Conservation (phyloP, 768 basidiomycete species). For the Lepiota venenata region DNA sequence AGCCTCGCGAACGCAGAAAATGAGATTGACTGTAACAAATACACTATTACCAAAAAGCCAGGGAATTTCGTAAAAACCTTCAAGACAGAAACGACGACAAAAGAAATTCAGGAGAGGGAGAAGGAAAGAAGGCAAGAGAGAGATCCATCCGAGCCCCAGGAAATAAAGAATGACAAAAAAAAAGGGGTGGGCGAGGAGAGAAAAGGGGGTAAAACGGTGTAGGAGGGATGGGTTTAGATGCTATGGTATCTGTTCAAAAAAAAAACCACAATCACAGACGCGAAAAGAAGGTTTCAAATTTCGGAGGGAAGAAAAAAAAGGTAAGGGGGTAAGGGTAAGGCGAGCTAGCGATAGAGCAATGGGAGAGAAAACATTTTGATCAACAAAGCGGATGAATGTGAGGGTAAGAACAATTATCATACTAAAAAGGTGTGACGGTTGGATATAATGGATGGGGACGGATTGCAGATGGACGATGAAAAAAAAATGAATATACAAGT, state of each 20-base stretch:
- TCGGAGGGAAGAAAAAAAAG: background rate
- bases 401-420: background rate
- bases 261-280: background rate
- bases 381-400: background rate
- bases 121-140: background rate
- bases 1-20: too few species aligned
- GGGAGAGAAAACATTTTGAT: constrained; percentile 8
- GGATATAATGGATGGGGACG: constrained; percentile 1
- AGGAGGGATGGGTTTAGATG: background rate
- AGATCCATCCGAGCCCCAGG: background rate
- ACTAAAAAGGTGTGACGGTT: background rate
- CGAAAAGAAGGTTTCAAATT: background rate
- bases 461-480: background rate
- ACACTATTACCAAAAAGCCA: background rate
- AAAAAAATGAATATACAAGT: background rate
- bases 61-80: background rate
- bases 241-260: constrained; percentile 1
- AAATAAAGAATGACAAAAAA: background rate
- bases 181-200: background rate
- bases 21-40: background rate
- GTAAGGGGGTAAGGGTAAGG: background rate
- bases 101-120: background rate
- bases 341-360: background rate
- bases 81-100: background rate
- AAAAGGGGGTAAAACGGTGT: background rate